A percentile compares a stretch with the other conserved stretches of the same genome.
phyloP scores from a whole-genome alignment of 2,329 filamentous ascomycete genomes.

The Orbilia quercus region DNA sequence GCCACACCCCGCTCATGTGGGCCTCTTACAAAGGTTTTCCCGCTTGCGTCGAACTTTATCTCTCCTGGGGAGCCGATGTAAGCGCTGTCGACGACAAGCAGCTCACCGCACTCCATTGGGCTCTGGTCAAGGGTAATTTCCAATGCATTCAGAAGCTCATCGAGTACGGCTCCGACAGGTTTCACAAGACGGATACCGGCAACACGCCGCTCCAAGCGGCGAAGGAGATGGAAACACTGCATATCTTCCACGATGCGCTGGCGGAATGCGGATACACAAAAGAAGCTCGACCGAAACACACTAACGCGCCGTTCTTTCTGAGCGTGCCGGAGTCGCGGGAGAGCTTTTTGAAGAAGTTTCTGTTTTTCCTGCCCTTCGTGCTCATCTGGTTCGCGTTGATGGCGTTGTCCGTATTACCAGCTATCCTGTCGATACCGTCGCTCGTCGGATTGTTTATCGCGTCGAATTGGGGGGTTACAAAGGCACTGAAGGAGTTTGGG shows the following conservation, averaged over 20 bases:
- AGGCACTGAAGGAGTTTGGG: constrained; percentile 78
- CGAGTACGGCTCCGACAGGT: constrained; percentile 94
- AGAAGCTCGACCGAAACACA: constrained; percentile 76
- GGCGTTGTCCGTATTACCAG: constrained; percentile 77
- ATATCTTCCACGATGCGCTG: constrained; percentile 84
- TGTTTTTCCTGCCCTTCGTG: constrained; percentile 88
- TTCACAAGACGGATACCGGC: constrained; percentile 85
- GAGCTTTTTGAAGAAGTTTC: constrained; percentile 80
- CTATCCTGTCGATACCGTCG: constrained; percentile 80
- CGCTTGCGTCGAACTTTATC: constrained; percentile 87
- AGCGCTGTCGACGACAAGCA: constrained; percentile 90
- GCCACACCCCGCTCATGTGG: constrained; percentile 98
- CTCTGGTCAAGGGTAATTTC: constrained; percentile 89
- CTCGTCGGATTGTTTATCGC: constrained; percentile 74
- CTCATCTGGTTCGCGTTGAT: constrained; percentile 77
- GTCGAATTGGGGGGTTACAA: constrained; percentile 80
- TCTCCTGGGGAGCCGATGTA: constrained; percentile 95
- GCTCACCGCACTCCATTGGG: constrained; percentile 96
- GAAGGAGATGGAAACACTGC: constrained; percentile 85
- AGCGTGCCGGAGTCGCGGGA: constrained; percentile 53
- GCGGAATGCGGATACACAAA: constrained; percentile 84
- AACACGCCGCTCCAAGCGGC: constrained; percentile 90
- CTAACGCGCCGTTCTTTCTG: constrained; percentile 60
- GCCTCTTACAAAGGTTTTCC: constrained; percentile 97
- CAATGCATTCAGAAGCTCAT: constrained; percentile 92